Percentiles rank a stretch among this genome's conserved stretches.
Evolutionary conservation across 2,329 filamentous ascomycete genomes (phyloP).

Genomic region (Pyricularia pennisetigena): DNA sequence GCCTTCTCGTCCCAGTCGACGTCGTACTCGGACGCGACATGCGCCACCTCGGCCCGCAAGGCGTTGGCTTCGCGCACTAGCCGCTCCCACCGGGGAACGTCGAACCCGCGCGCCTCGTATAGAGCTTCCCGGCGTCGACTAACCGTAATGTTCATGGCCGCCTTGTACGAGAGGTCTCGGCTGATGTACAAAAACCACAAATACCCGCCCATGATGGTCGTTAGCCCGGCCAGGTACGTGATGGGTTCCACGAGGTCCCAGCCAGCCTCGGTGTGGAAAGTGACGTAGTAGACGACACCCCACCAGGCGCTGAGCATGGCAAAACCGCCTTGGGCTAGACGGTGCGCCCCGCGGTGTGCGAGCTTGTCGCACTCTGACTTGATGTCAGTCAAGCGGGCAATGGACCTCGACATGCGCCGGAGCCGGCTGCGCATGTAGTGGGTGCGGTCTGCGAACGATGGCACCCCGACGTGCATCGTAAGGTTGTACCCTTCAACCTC

Average conservation of each 20-base stretch:
- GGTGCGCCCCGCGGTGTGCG: constrained; percentile 68
- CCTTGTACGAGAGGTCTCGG: constrained; percentile 77
- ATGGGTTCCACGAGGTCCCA: constrained; percentile 91
- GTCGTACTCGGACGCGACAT: constrained; percentile 77
- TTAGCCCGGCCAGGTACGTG: constrained; percentile 80
- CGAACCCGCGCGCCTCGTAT: constrained; percentile 67
- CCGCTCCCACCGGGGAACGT: constrained; percentile 66
- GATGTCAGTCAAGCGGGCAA: constrained; percentile 59
- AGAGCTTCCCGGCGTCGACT: constrained; percentile 65
- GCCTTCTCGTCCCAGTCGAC: constrained; percentile 76
- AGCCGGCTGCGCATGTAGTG: constrained; percentile 75
- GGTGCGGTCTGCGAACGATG: constrained; percentile 83
- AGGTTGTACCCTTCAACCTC: constrained; percentile 59
- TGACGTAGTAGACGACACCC: constrained; percentile 67
- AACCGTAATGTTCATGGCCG: constrained; percentile 80
- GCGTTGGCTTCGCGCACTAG: constrained; percentile 72
- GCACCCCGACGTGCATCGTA: constrained; percentile 70
- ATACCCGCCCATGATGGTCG: constrained; percentile 81
- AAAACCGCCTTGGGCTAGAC: constrained; percentile 73
- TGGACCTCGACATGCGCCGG: constrained; percentile 57
- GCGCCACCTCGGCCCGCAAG: constrained; percentile 68
- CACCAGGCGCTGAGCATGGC: constrained; percentile 67
- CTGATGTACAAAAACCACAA: constrained; percentile 93
- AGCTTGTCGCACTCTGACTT: constrained; percentile 74
- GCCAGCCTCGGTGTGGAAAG: constrained; percentile 64